Evolutionary conservation across 352 stramenopile species (phyloP).

Genomic region (Phytopythium cucurbitacearum): DNA sequence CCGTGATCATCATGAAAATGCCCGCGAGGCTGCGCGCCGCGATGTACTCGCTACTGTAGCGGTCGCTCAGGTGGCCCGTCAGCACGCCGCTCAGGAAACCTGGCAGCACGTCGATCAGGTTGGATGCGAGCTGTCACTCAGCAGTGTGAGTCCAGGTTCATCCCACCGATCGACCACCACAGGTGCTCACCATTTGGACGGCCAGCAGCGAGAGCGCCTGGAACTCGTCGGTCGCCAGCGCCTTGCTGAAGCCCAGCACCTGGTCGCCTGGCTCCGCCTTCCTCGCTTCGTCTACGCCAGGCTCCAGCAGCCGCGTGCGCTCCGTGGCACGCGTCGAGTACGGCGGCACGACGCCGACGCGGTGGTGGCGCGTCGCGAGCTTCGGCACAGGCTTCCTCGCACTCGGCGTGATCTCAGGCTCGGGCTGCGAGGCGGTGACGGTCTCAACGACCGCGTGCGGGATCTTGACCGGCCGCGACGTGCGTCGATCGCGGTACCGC

Average conservation of each 20-base stretch:
- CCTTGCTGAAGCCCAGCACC: not conserved
- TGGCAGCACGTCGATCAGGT: conserved; percentile 65
- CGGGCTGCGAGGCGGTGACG: not conserved
- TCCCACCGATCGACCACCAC: not conserved
- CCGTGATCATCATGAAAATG: conserved; percentile 85
- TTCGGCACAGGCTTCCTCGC: not conserved
- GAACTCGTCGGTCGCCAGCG: conserved; percentile 3
- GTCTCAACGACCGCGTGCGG: too few relatives aligned
- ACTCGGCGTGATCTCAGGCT: conserved; percentile 5
- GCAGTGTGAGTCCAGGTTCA: too few relatives aligned
- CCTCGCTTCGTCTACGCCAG: not conserved
- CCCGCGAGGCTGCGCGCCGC: conserved; percentile 63
- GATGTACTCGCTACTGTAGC: conserved; percentile 70
- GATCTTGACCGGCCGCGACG: too few relatives aligned
- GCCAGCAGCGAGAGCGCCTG: conserved; percentile 2
- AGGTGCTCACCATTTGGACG: conserved; percentile 5
- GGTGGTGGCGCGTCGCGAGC: not conserved
- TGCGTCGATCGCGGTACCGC: too few relatives aligned
- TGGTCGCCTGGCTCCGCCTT: not conserved
- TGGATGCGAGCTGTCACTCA: conserved; percentile 36
- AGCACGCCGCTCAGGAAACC: conserved; percentile 64
- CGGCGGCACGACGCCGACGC: not conserved
- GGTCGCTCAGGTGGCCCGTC: conserved; percentile 59
- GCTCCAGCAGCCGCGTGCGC: conserved; percentile 5
- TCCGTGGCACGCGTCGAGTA: not conserved